Percentiles rank a stretch among this genome's conserved stretches.
Evolutionary conservation across 2,329 filamentous ascomycete species (phyloP).

Genomic region (Fusarium sp.): DNA sequence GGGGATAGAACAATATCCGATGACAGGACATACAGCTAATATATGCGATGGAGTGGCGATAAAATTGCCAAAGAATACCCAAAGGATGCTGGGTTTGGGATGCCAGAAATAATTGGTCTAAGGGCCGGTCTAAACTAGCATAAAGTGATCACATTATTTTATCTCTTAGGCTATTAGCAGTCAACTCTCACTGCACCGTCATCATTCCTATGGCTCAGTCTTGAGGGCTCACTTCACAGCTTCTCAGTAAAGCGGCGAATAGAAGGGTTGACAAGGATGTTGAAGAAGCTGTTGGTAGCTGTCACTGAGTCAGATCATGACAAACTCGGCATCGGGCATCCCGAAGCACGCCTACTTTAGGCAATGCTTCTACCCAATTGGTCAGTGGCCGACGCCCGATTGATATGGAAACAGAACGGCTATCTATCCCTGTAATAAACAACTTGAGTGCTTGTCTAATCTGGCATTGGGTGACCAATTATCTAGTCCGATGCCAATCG

Average conservation of each 20-base stretch:
- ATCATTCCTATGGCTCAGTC: not conserved
- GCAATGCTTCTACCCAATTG: not conserved
- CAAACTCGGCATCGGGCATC: not conserved
- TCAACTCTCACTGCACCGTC: too few species aligned
- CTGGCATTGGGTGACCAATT: too few species aligned
- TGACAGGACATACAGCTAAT: too few species aligned
- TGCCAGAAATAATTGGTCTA: not conserved
- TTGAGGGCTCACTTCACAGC: not conserved
- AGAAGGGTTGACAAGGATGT: rapidly evolving
- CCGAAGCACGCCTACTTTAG: too few species aligned
- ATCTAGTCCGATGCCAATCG: too few species aligned
- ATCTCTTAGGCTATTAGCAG: rapidly evolving
- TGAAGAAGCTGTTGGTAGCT: not conserved
- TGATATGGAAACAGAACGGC: not conserved
- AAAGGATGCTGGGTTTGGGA: too few species aligned
- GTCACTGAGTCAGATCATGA: not conserved
- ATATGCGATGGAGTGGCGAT: not conserved
- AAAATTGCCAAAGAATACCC: too few species aligned
- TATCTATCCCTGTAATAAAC: too few species aligned
- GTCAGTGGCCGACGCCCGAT: not conserved
- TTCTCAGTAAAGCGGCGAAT: rapidly evolving
- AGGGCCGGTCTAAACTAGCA: not conserved
- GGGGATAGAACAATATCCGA: rapidly evolving
- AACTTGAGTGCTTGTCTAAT: not conserved
- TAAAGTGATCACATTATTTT: not conserved